A percentile compares a stretch with the other conserved stretches of the same genome.
These are phyloP conservation scores for Lepidium sativum DNA, from an alignment of 345 rosid genomes.

Conservation along the genomic window DNA sequence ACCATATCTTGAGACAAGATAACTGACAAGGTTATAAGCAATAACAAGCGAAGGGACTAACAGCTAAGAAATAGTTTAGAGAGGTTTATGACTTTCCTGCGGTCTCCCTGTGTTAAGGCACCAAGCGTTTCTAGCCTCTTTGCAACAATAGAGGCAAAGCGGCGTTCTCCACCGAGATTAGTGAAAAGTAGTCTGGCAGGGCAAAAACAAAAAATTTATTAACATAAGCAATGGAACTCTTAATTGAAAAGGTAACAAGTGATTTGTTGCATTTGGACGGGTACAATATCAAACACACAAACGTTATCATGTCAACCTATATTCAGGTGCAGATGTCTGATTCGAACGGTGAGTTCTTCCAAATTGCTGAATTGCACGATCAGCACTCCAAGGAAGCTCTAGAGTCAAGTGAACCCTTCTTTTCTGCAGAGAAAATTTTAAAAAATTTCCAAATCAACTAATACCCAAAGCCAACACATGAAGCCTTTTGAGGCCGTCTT, in stretches of 20 bases:
- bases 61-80: background rate
- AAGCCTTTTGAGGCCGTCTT: background rate
- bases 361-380: conserved; percentile 97
- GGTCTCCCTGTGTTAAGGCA: conserved; percentile 97
- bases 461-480: background rate
- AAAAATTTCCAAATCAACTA: conserved; percentile 4
- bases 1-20: conserved; percentile 17
- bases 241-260: background rate
- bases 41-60: conserved; percentile 1
- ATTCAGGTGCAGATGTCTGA: conserved; percentile 98
- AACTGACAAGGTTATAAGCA: background rate
- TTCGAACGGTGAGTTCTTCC: conserved; percentile 98
- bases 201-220: conserved; percentile 8
- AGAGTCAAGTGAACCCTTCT: conserved; percentile 94
- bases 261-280: background rate
- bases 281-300: conserved; percentile 10
- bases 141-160: conserved; percentile 98
- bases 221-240: background rate
- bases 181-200: conserved; percentile 70
- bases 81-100: conserved; percentile 49
- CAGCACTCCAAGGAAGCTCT: conserved; percentile 99
- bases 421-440: conserved; percentile 39
- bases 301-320: conserved; percentile 50
- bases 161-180: conserved; percentile 96
- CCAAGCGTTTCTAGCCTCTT: conserved; percentile 97